These are phyloP conservation scores for Beauveria rudraprayagi DNA, from an alignment of 2,329 filamentous ascomycete species.

Conservation along the genomic window DNA sequence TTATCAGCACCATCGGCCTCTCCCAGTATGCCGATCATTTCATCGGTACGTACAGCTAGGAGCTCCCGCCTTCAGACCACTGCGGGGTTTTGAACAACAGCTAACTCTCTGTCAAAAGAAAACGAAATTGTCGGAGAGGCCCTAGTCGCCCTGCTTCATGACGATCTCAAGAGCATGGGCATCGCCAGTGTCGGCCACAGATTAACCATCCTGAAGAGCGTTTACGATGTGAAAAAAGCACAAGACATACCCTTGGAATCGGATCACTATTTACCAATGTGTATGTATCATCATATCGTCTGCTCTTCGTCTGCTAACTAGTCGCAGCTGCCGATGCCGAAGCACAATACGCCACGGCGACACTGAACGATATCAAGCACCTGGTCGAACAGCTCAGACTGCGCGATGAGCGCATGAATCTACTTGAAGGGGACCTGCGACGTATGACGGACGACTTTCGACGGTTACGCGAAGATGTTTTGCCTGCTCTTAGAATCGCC, in stretches of 20 bases:
- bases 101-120: slow-evolving; percentile 43
- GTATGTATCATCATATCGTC: slow-evolving; percentile 42
- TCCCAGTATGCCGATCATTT: slow-evolving; percentile 77
- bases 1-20: slow-evolving; percentile 70
- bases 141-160: slow-evolving; percentile 78
- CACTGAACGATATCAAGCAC: slow-evolving; percentile 85
- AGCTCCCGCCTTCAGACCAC: not conserved
- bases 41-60: slow-evolving; percentile 54
- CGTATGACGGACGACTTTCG: slow-evolving; percentile 83
- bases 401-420: slow-evolving; percentile 81
- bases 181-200: slow-evolving; percentile 89
- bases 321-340: slow-evolving; percentile 76
- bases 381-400: slow-evolving; percentile 83
- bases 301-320: not conserved
- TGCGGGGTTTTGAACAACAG: not conserved
- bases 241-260: slow-evolving; percentile 86
- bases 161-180: slow-evolving; percentile 92
- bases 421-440: slow-evolving; percentile 75
- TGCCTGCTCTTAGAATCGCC: slow-evolving; percentile 80
- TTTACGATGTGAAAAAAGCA: slow-evolving; percentile 93
- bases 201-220: slow-evolving; percentile 87
- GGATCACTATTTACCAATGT: slow-evolving; percentile 87
- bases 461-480: slow-evolving; percentile 79
- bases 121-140: slow-evolving; percentile 93
- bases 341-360: slow-evolving; percentile 76